Evolutionary conservation across 2,329 filamentous ascomycete species (phyloP).

Genomic region (Colletotrichum phormii): DNA sequence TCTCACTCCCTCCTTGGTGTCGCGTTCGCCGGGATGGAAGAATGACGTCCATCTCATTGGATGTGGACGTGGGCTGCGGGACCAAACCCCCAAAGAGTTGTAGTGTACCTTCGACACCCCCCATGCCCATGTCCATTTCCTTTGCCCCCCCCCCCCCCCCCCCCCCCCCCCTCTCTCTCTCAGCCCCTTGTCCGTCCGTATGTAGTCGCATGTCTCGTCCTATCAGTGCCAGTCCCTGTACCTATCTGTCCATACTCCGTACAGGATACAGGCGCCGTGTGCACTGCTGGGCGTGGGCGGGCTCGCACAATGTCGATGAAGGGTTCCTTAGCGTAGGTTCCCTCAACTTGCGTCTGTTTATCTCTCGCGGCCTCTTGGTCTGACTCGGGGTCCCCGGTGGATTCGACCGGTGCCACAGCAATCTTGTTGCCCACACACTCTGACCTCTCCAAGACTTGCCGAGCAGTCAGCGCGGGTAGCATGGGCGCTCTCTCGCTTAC

Average conservation of each 20-base stretch:
- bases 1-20: conserved; percentile 13
- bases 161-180: conserved; percentile 7
- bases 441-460: conserved; percentile 25
- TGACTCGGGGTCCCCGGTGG: conserved; percentile 35
- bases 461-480: conserved; percentile 6
- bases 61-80: conserved; percentile 11
- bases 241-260: neutral
- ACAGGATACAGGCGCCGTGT: neutral
- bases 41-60: conserved; percentile 37
- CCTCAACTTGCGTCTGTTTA: conserved; percentile 28
- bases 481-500: conserved; percentile 4
- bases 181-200: conserved; percentile 5
- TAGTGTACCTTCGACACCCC: conserved; percentile 13
- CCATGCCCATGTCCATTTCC: conserved; percentile 24
- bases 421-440: conserved; percentile 26
- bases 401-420: conserved; percentile 34
- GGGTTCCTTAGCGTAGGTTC: conserved; percentile 18
- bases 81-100: conserved; percentile 6
- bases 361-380: conserved; percentile 27
- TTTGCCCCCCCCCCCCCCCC: conserved; percentile 21
- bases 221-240: conserved; percentile 13
- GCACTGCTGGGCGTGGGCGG: conserved; percentile 9
- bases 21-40: conserved; percentile 34
- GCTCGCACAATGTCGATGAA: neutral
- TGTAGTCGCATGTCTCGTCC: conserved; percentile 5